Percentiles rank a stretch among this genome's conserved stretches.
These are phyloP conservation scores for Leccinum truebloodii DNA, from an alignment of 768 basidiomycete species.

Conservation along the genomic window DNA sequence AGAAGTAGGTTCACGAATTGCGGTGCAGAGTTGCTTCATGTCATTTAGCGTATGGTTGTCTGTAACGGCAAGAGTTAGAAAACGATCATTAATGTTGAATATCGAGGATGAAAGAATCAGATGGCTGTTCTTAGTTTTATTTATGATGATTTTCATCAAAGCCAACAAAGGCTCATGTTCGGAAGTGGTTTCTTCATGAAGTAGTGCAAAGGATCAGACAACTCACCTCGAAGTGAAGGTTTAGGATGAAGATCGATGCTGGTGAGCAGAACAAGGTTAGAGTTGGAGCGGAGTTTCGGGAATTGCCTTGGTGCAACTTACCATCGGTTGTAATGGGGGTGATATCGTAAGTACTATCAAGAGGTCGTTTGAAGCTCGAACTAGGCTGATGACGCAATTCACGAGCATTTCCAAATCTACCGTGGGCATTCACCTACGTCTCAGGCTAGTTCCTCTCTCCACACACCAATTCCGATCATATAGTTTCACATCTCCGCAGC, in stretches of 20 bases:
- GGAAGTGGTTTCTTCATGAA: conserved; percentile 25
- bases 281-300: conserved; percentile 8
- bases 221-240: conserved; percentile 12
- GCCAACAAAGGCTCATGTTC: conserved; percentile 33
- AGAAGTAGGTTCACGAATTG: conserved; percentile 5
- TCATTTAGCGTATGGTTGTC: neutral
- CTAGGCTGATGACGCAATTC: too few species aligned
- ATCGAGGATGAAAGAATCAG: conserved; percentile 19
- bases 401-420: neutral
- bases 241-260: too few species aligned
- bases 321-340: too few species aligned
- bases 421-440: neutral
- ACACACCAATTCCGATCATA: neutral
- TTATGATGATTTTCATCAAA: conserved; percentile 31
- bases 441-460: neutral
- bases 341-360: too few species aligned
- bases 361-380: too few species aligned
- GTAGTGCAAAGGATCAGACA: neutral
- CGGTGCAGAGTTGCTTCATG: neutral
- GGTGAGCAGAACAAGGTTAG: too few species aligned
- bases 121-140: conserved; percentile 37
- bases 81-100: neutral
- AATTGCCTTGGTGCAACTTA: neutral
- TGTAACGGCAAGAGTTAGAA: conserved; percentile 17
- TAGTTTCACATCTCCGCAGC: neutral